A percentile compares a stretch with the other conserved stretches of the same genome.
These are phyloP conservation scores for Phytopythium oedochilum DNA, from an alignment of 352 stramenopile genomes.

Conservation along the genomic window DNA sequence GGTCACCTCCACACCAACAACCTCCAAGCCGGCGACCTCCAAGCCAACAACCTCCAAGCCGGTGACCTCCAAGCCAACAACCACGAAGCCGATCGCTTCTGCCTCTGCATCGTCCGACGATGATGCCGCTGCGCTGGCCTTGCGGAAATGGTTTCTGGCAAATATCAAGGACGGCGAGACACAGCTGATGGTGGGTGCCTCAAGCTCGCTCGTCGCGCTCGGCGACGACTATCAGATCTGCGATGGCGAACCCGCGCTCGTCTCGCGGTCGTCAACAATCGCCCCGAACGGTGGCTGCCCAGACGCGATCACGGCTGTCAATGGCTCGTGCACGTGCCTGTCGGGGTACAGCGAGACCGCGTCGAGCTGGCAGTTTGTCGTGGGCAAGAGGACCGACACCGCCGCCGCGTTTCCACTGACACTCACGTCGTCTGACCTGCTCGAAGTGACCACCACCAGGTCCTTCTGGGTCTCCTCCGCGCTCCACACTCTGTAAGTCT, in stretches of 20 bases:
- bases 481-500: slow-evolving; percentile 17
- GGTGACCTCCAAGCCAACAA: neutral
- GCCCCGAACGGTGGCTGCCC: slow-evolving; percentile 30
- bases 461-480: slow-evolving; percentile 26
- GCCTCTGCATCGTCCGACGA: slow-evolving; percentile 2
- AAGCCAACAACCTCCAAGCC: slow-evolving; percentile 2
- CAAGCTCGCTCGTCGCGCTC: neutral
- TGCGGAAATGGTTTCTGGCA: slow-evolving; percentile 22
- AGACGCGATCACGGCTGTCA: slow-evolving; percentile 23
- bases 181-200: slow-evolving; percentile 21
- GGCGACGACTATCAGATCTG: slow-evolving; percentile 18
- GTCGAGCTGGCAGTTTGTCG: slow-evolving; percentile 20
- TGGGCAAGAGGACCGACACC: slow-evolving; percentile 15
- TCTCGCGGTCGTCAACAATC: slow-evolving; percentile 22
- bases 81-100: slow-evolving; percentile 3
- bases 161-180: slow-evolving; percentile 30
- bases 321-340: slow-evolving; percentile 36
- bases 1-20: neutral
- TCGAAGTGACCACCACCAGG: slow-evolving; percentile 21
- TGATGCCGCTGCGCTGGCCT: slow-evolving; percentile 4
- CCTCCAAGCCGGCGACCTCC: too few species aligned
- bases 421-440: slow-evolving; percentile 16
- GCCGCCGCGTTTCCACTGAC: slow-evolving; percentile 11
- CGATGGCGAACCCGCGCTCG: slow-evolving; percentile 18
- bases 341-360: slow-evolving; percentile 19